These are phyloP conservation scores for Microcera coccophila DNA, from an alignment of 2,329 filamentous ascomycete genomes.

Conservation along the genomic window DNA sequence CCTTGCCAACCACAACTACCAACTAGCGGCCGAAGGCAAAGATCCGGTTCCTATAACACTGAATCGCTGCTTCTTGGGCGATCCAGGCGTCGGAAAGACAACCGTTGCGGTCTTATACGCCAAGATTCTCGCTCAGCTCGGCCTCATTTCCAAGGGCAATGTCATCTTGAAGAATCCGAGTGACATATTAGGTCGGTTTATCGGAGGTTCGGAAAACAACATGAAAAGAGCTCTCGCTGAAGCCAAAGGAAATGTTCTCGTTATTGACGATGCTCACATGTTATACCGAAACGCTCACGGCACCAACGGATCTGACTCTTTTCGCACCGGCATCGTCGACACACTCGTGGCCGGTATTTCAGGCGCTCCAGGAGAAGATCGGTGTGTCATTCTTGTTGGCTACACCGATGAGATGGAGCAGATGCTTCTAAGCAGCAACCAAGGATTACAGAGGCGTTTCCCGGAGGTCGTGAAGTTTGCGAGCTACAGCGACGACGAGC, in stretches of 20 bases:
- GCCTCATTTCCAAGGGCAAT: too few relatives aligned
- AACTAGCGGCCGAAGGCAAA: too few relatives aligned
- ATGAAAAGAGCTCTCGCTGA: too few relatives aligned
- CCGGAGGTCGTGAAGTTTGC: slow-evolving; percentile 65
- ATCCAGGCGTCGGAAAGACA: slow-evolving; percentile 68
- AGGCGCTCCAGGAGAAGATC: slow-evolving; percentile 64
- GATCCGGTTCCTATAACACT: too few relatives aligned
- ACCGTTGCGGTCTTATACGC: slow-evolving; percentile 67
- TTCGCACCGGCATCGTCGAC: too few relatives aligned
- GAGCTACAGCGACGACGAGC: slow-evolving; percentile 59
- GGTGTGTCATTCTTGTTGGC: slow-evolving; percentile 67
- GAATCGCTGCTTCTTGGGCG: slow-evolving; percentile 64
- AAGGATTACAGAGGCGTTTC: slow-evolving; percentile 64
- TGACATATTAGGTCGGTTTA: too few relatives aligned
- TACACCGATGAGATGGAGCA: slow-evolving; percentile 66
- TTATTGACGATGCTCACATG: slow-evolving; percentile 72
- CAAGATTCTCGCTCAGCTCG: slow-evolving; percentile 59
- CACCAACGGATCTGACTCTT: too few relatives aligned
- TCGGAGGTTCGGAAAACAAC: too few relatives aligned
- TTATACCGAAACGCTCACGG: slow-evolving; percentile 30
- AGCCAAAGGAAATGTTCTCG: slow-evolving; percentile 71
- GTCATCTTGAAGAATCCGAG: too few relatives aligned
- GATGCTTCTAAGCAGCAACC: slow-evolving; percentile 73
- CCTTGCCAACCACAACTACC: too few relatives aligned
- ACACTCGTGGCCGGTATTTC: slow-evolving; percentile 73